Conservation (phyloP, 2,329 filamentous ascomycete species). For the Fonsecaea multimorphosa region DNA sequence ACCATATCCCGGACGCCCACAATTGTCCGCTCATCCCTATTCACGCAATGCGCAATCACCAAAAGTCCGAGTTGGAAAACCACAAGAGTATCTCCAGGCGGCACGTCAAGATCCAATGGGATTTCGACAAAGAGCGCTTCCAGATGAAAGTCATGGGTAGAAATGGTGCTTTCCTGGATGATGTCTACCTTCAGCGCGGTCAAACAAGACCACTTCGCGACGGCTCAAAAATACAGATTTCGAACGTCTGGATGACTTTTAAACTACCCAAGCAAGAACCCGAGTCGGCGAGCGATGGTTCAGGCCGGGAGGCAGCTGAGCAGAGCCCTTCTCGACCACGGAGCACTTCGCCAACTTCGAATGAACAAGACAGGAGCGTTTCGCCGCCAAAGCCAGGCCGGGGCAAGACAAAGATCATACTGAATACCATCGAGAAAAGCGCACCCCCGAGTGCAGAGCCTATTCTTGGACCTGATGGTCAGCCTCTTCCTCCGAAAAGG, state of each 20-base stretch:
- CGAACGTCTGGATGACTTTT: slow-evolving; percentile 38
- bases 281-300: slow-evolving; percentile 29
- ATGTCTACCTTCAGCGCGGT: slow-evolving; percentile 55
- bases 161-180: slow-evolving; percentile 64
- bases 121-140: slow-evolving; percentile 62
- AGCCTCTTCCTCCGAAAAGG: slow-evolving; percentile 47
- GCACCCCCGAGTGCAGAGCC: slow-evolving; percentile 17
- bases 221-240: slow-evolving; percentile 65
- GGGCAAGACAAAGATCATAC: slow-evolving; percentile 32
- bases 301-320: slow-evolving; percentile 33
- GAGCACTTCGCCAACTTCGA: slow-evolving; percentile 27
- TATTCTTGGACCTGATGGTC: slow-evolving; percentile 34
- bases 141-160: slow-evolving; percentile 65
- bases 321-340: slow-evolving; percentile 16
- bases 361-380: slow-evolving; percentile 29
- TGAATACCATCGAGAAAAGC: slow-evolving; percentile 24
- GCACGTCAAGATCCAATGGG: slow-evolving; percentile 67
- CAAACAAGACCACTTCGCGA: slow-evolving; percentile 59
- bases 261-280: slow-evolving; percentile 33
- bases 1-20: slow-evolving; percentile 39
- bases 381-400: slow-evolving; percentile 26
- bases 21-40: slow-evolving; percentile 59
- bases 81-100: slow-evolving; percentile 67
- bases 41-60: slow-evolving; percentile 56
- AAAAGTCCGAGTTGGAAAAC: slow-evolving; percentile 48